These are phyloP conservation scores for Ascochyta koolunga DNA, from an alignment of 2,329 filamentous ascomycete genomes.

Conservation along the genomic window DNA sequence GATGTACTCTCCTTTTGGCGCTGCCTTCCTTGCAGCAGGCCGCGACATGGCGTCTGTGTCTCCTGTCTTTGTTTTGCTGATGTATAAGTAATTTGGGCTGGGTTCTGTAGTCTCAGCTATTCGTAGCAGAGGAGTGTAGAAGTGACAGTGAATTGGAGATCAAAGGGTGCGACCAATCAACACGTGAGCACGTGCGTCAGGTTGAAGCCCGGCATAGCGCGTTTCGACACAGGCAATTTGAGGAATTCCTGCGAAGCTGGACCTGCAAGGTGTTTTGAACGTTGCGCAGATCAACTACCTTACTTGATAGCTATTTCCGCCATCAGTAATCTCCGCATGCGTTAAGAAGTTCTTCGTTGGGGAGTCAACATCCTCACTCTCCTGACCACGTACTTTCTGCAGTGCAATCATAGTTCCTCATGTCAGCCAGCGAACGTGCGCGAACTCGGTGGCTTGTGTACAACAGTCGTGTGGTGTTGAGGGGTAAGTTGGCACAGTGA, in stretches of 20 bases:
- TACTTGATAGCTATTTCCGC: no score
- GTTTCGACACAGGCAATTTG: no score
- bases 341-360: no score
- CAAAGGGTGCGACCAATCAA: slow-evolving; percentile 18
- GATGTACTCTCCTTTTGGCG: slow-evolving; percentile 90
- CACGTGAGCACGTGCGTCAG: slow-evolving; percentile 12
- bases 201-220: background rate
- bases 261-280: no score
- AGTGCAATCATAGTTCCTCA: no score
- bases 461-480: slow-evolving; percentile 4
- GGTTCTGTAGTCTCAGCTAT: background rate
- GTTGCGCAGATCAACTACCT: no score
- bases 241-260: no score
- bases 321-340: no score
- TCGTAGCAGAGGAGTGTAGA: slow-evolving; percentile 1
- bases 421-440: no score
- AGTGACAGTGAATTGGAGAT: slow-evolving; percentile 8
- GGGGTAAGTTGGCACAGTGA: slow-evolving; percentile 1
- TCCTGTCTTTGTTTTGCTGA: background rate
- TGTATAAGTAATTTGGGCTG: no score
- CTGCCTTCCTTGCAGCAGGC: slow-evolving; percentile 58
- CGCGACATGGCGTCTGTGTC: slow-evolving; percentile 46
- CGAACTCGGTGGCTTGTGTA: background rate
- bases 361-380: no score
- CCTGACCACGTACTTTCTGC: no score